Base-by-base conservation (phyloP, 306 rosid genomes). In the Inga oerstediana region DNA sequence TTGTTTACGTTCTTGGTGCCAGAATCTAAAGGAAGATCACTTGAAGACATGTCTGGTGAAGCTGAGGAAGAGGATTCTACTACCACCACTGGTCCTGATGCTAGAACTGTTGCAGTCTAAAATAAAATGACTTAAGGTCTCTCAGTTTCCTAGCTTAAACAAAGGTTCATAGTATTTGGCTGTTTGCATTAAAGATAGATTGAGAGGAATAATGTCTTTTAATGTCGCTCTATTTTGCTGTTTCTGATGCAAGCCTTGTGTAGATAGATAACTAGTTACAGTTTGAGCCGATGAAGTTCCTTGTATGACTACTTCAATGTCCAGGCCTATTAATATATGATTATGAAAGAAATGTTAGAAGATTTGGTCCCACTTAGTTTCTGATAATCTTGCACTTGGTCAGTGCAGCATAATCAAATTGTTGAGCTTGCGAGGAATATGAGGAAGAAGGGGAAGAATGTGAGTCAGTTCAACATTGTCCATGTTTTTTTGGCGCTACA, bases 1-100 rank as follows among this genome's bases (percentile, higher is more conserved):
- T 0, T 91, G 35, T 92, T 93, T 56, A 93, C 98, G 2, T 86
- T 91, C 64, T 84, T 95, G 93, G 97, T 95, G 72, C 98, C 98
- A 7, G 98, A 95, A 77, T 81, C 98, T 1, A 95, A 89, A 17
- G 98, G 98, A 34, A 93, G 82, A 74, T 95, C 98, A 10, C 35
- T 95, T 43, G 98, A 95, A 83, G 97, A 93, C 22, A 82, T 90
- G 79, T 93, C 97, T 2, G 97, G 97, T 52, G 97, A 93, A 87
- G 91, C 82, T 41, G 89, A 88, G 69, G 88, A 85, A 64, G 91
- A 91, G 71, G 59, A 10, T 17, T 76, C 30, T 30, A 37, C 45
- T 22, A 49, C 54, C 14, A 20, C 77, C 35, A 37, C 71, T 51
- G 87, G 83, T 74, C 11, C 46, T 80, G 37, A 78, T 48, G 70